A percentile compares a stretch with the other conserved stretches of the same genome.
These are phyloP conservation scores for Papilionanthe hybrid DNA, from an alignment of 116 monocot genomes.

Conservation along the genomic window DNA sequence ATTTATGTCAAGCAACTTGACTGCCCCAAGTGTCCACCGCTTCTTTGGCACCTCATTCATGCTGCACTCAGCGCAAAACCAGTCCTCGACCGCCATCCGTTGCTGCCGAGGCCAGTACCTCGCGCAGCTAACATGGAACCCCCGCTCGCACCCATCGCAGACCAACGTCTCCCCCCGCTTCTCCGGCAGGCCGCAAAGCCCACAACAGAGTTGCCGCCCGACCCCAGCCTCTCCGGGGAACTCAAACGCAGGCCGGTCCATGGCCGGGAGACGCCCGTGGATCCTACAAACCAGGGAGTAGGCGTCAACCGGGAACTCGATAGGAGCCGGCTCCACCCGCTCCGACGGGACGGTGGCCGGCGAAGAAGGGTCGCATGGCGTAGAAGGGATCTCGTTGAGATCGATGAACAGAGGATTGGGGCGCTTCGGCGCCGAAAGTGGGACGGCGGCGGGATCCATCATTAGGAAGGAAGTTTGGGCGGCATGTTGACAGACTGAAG, in stretches of 20 bases:
- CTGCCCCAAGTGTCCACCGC: slow-evolving; percentile 45
- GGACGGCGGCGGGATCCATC: slow-evolving; percentile 6
- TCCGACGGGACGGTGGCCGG: neutral
- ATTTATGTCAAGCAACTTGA: slow-evolving; percentile 74
- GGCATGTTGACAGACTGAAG: neutral
- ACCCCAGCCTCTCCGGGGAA: slow-evolving; percentile 45
- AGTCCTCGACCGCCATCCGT: slow-evolving; percentile 31
- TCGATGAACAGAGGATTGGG: slow-evolving; percentile 38
- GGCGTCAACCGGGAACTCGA: neutral
- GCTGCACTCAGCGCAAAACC: slow-evolving; percentile 69
- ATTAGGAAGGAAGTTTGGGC: neutral
- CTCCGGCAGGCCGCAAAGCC: slow-evolving; percentile 54
- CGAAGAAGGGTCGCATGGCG: slow-evolving; percentile 14
- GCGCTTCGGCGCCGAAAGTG: slow-evolving; percentile 2
- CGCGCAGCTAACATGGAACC: slow-evolving; percentile 71
- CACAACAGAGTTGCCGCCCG: slow-evolving; percentile 32
- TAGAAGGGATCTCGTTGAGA: slow-evolving; percentile 42
- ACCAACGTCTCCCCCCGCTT: slow-evolving; percentile 50
- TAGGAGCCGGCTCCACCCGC: neutral
- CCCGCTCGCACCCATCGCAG: slow-evolving; percentile 88
- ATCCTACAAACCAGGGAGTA: slow-evolving; percentile 12
- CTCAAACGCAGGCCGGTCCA: slow-evolving; percentile 10
- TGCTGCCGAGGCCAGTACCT: slow-evolving; percentile 22
- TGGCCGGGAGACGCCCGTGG: neutral
- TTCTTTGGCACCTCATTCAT: slow-evolving; percentile 33